Evolutionary conservation across 345 rosid species (phyloP).

Genomic region (Microcos paniculata): DNA sequence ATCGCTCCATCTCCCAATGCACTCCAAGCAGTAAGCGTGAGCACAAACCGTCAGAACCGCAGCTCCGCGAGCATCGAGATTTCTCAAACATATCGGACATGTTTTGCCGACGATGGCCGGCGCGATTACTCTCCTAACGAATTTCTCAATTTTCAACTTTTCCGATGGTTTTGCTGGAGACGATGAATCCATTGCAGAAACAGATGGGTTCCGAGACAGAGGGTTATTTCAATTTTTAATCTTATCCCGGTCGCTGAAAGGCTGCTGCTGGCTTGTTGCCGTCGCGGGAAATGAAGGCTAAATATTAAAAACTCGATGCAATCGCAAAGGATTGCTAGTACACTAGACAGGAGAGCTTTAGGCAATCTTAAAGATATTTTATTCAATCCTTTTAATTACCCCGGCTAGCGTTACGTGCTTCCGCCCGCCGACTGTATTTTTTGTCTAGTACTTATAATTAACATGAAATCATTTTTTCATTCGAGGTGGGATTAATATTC

Average conservation of each 20-base stretch:
- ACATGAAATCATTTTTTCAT: too few species aligned
- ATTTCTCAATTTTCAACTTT: slow-evolving; percentile 27
- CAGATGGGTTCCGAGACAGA: neutral
- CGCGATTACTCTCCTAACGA: slow-evolving; percentile 29
- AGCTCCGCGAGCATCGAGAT: slow-evolving; percentile 35
- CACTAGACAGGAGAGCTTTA: too few species aligned
- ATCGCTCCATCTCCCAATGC: slow-evolving; percentile 64
- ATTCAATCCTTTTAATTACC: too few species aligned
- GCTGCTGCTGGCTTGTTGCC: neutral
- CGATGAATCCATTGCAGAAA: slow-evolving; percentile 10
- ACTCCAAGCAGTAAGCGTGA: slow-evolving; percentile 60
- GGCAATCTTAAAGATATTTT: too few species aligned
- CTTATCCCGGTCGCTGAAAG: neutral
- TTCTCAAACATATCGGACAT: slow-evolving; percentile 63
- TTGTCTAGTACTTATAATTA: too few species aligned
- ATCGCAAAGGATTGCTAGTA: too few species aligned
- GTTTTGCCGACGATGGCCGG: slow-evolving; percentile 43
- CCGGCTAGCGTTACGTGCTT: too few species aligned
- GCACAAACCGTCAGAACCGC: slow-evolving; percentile 54
- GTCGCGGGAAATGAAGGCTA: neutral
- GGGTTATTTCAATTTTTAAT: too few species aligned
- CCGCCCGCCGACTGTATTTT: too few species aligned
- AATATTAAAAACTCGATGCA: too few species aligned
- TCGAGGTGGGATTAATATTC: too few species aligned
- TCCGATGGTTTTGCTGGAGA: neutral